A percentile compares a stretch with the other conserved stretches of the same genome.
phyloP scores from a whole-genome alignment of 805 yeast genomes.

The Candida ascalaphidarum region DNA sequence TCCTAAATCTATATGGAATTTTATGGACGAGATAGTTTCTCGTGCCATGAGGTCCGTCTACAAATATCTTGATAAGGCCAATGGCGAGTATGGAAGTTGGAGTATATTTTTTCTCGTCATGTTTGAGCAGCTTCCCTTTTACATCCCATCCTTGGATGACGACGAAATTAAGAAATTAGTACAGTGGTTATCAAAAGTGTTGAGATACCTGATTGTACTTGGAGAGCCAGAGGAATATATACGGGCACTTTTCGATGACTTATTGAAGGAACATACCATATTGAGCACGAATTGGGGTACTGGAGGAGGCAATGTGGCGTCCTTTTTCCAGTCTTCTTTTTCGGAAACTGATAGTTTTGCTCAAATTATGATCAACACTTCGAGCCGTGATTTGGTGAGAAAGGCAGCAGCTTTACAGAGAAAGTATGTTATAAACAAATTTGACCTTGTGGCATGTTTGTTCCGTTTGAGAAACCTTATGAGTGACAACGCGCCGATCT shows the following conservation, averaged over 20 bases:
- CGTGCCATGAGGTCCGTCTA: slow-evolving; percentile 72
- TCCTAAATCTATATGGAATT: slow-evolving; percentile 41
- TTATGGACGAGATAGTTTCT: slow-evolving; percentile 70
- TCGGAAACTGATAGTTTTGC: slow-evolving; percentile 3
- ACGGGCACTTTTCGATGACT: slow-evolving; percentile 6
- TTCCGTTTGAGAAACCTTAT: no score
- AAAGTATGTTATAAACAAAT: no score
- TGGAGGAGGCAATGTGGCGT: slow-evolving; percentile 1
- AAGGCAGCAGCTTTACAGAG: no score
- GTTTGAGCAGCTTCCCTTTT: slow-evolving; percentile 74
- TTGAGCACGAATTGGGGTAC: slow-evolving; percentile 1
- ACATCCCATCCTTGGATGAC: slow-evolving; percentile 36
- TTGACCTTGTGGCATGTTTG: no score
- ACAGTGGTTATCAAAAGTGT: slow-evolving; percentile 47
- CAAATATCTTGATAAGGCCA: slow-evolving; percentile 62
- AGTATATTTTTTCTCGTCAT: slow-evolving; percentile 26
- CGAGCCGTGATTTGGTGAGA: slow-evolving; percentile 7
- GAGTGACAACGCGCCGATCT: no score
- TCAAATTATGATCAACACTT: slow-evolving; percentile 1
- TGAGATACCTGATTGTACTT: slow-evolving; percentile 38
- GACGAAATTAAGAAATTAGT: slow-evolving; percentile 12
- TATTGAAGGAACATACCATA: slow-evolving; percentile 2
- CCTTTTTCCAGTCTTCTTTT: slow-evolving; percentile 7
- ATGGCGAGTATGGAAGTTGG: slow-evolving; percentile 16
- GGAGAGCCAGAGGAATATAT: slow-evolving; percentile 48